A percentile compares a stretch with the other conserved stretches of the same genome.
These are phyloP conservation scores for Psidium guajava DNA, from an alignment of 345 rosid genomes.

Conservation along the genomic window DNA sequence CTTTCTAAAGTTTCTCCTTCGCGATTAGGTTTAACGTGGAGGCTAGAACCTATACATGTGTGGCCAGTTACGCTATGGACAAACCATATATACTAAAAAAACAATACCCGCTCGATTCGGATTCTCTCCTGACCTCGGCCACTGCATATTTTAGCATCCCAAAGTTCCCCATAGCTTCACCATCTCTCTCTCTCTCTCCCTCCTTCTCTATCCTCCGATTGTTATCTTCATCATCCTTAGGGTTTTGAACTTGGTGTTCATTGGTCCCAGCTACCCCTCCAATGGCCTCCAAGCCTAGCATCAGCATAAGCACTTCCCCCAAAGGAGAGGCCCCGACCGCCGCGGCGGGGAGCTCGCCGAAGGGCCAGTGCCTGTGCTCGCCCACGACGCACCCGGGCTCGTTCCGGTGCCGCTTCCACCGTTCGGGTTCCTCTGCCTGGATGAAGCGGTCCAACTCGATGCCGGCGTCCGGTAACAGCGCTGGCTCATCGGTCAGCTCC, in stretches of 20 bases:
- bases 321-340: slow-evolving; percentile 3
- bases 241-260: not conserved
- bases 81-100: not conserved
- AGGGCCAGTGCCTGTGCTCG: slow-evolving; percentile 54
- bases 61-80: not conserved
- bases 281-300: slow-evolving; percentile 10
- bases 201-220: not conserved
- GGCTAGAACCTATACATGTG: not conserved
- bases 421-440: slow-evolving; percentile 24
- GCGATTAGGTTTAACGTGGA: not conserved
- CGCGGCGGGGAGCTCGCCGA: slow-evolving; percentile 6
- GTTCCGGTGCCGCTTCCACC: slow-evolving; percentile 56
- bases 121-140: not conserved
- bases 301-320: slow-evolving; percentile 22
- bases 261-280: not conserved
- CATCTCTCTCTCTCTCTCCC: not conserved
- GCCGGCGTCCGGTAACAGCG: slow-evolving; percentile 16
- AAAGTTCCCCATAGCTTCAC: not conserved
- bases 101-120: not conserved
- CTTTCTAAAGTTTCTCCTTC: not conserved
- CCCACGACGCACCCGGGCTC: slow-evolving; percentile 68
- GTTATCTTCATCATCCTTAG: not conserved
- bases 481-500: slow-evolving; percentile 9
- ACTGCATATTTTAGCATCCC: not conserved
- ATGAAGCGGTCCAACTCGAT: slow-evolving; percentile 50